Percentiles rank a stretch among this genome's conserved stretches.
These are phyloP conservation scores for Acorus gramineus DNA, from an alignment of 106 monocot genomes.

Conservation along the genomic window DNA sequence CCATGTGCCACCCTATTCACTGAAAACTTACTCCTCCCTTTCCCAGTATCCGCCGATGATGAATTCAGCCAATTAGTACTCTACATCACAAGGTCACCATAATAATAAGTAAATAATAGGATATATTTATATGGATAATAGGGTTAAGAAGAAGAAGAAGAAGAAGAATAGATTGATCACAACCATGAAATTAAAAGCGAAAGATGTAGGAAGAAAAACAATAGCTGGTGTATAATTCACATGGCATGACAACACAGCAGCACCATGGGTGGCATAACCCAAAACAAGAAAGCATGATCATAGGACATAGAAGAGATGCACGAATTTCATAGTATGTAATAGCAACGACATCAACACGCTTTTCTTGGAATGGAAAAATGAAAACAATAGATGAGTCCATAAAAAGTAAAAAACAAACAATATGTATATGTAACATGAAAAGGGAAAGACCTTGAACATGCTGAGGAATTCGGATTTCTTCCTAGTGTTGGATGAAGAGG, in stretches of 20 bases:
- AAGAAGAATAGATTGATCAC: no score
- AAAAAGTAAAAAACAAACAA: not conserved
- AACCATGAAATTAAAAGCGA: no score
- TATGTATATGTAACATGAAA: not conserved
- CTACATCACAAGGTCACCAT: not conserved
- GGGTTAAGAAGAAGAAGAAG: not conserved
- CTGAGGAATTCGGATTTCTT: not conserved
- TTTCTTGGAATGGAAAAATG: no score
- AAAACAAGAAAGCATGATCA: no score
- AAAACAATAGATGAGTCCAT: no score
- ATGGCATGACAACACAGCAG: no score
- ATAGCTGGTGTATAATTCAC: no score
- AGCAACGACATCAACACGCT: no score
- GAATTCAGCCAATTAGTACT: constrained; percentile 25
- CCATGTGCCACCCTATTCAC: constrained; percentile 32
- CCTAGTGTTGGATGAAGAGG: not conserved
- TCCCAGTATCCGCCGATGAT: constrained; percentile 31
- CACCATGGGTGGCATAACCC: no score
- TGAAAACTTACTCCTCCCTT: constrained; percentile 39
- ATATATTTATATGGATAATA: not conserved
- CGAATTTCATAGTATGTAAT: no score
- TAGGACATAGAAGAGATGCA: no score
- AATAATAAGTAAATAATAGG: not conserved
- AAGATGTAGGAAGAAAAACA: no score
- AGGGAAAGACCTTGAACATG: not conserved